Evolutionary conservation across 129 eudicot genomes (phyloP).

Genomic region (Ambrosia trifida): DNA sequence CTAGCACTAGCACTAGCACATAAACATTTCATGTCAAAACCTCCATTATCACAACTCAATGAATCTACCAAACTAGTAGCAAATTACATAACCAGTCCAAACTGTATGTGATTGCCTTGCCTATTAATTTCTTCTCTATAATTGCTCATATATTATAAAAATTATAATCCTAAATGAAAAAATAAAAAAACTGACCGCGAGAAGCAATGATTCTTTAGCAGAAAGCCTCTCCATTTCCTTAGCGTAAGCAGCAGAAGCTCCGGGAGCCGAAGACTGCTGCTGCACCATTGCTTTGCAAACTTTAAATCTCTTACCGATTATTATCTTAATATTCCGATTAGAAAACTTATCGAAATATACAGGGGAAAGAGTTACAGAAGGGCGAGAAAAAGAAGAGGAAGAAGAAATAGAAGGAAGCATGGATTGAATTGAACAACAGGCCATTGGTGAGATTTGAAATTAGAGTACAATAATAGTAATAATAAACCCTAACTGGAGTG

Average conservation of each 20-base stretch:
- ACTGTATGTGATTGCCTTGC: not conserved
- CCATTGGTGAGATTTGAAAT: constrained; percentile 28
- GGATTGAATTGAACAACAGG: constrained; percentile 41
- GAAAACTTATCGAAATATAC: constrained; percentile 25
- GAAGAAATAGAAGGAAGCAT: constrained; percentile 35
- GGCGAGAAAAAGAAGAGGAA: constrained; percentile 25
- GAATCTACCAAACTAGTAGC: not conserved
- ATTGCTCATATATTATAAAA: not conserved
- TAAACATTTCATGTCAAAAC: not conserved
- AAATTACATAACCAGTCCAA: not conserved
- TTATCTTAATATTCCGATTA: constrained; percentile 9
- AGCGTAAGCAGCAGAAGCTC: constrained; percentile 84
- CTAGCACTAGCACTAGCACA: not conserved
- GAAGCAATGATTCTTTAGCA: constrained; percentile 89
- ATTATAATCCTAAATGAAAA: not conserved
- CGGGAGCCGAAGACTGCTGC: constrained; percentile 49
- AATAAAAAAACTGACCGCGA: constrained; percentile 59
- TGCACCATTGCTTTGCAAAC: constrained; percentile 67
- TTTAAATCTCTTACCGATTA: constrained; percentile 27
- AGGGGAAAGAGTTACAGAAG: constrained; percentile 34
- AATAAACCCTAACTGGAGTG: constrained; percentile 27
- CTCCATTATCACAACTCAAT: not conserved
- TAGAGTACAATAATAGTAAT: constrained; percentile 4
- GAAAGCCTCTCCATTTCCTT: constrained; percentile 83
- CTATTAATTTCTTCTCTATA: not conserved